Percentiles rank a stretch among this genome's conserved stretches.
Conservation (phyloP, 257 asterid species). For the Nicotiana paniculata region DNA sequence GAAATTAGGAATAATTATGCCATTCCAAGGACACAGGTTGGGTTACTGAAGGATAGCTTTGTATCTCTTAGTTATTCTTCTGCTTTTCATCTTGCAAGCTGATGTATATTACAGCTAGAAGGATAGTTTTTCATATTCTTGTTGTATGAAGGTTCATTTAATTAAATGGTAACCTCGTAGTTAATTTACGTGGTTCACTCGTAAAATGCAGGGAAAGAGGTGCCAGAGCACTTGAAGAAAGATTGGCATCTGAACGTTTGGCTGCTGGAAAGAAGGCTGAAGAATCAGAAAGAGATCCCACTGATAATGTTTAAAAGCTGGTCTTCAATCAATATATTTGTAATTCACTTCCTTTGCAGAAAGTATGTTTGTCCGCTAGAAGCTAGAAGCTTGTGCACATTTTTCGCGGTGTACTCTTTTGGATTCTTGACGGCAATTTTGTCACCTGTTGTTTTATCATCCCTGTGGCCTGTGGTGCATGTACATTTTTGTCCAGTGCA, state of each 20-base stretch:
- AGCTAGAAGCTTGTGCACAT: background rate
- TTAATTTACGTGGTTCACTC: background rate
- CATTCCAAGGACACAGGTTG: background rate
- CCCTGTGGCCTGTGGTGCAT: background rate
- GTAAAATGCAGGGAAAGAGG: slow-evolving; percentile 76
- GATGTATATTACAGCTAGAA: background rate
- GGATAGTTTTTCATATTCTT: background rate
- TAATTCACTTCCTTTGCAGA: background rate
- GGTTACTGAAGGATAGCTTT: background rate
- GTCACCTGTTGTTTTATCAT: background rate
- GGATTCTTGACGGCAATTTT: slow-evolving; percentile 17
- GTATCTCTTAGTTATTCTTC: background rate
- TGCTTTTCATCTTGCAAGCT: background rate
- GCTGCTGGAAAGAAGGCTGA: slow-evolving; percentile 45
- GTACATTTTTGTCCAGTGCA: background rate
- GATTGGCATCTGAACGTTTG: slow-evolving; percentile 72
- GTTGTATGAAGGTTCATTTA: background rate
- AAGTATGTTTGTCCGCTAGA: background rate
- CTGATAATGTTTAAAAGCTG: slow-evolving; percentile 50
- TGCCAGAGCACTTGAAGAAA: slow-evolving; percentile 90
- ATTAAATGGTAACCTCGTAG: background rate
- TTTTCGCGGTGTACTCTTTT: background rate
- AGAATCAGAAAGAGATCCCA: slow-evolving; percentile 47
- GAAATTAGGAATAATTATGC: background rate
- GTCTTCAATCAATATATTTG: background rate